Evolutionary conservation across 129 eudicot species (phyloP).

Genomic region (Lonicera japonica): DNA sequence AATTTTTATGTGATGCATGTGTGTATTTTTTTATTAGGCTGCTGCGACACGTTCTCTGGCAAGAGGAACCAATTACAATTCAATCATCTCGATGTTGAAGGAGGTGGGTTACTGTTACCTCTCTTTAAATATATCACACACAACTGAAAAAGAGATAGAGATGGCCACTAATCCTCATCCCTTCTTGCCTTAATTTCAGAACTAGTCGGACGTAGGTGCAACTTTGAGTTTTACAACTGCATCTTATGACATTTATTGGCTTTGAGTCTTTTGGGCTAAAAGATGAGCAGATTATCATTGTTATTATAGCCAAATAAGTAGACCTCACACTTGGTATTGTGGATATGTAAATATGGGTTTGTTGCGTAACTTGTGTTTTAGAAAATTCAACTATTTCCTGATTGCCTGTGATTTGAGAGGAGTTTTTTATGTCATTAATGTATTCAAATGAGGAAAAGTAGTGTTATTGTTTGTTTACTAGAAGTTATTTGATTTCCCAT

Average conservation of each 20-base stretch:
- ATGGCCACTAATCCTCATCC: no score
- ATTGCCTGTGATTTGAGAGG: not conserved
- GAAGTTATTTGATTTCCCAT: not conserved
- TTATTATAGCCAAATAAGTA: not conserved
- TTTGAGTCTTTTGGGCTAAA: not conserved
- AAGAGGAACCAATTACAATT: no score
- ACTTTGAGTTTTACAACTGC: not conserved
- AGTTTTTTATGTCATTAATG: not conserved
- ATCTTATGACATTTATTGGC: not conserved
- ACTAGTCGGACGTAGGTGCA: not conserved
- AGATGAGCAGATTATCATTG: not conserved
- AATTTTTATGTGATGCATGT: not conserved
- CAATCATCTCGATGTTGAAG: no score
- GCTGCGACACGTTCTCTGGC: no score
- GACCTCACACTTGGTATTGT: not conserved
- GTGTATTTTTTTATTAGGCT: slow-evolving; percentile 39
- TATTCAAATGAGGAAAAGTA: not conserved
- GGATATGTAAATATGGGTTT: not conserved
- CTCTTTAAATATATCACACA: no score
- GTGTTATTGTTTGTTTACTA: not conserved
- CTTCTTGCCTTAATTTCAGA: not conserved
- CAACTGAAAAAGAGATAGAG: no score
- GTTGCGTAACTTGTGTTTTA: no score
- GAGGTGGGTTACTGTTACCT: not conserved
- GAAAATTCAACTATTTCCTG: not conserved